Evolutionary conservation across 2,329 filamentous ascomycete species (phyloP), one percentile per base, ranked within the genome.

Genomic region (Ramularia collo-cygni): DNA sequence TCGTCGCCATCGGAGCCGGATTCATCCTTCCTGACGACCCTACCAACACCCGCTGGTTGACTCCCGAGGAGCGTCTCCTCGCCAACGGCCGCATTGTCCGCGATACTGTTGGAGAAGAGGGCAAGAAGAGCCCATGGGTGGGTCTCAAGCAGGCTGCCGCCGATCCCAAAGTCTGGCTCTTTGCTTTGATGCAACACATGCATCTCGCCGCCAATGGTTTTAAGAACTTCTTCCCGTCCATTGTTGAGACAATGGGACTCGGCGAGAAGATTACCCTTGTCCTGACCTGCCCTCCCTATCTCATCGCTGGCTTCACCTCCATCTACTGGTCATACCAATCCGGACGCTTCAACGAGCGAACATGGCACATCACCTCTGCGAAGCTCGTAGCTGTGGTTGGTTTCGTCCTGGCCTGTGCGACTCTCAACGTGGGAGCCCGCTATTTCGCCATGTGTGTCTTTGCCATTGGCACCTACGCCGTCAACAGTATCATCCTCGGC

Each of bases 21-120:
- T 77, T 76, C 50, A 62, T 85, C 19, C 65, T 87, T 10, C 81
- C 81, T 0, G 76, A 85, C 55, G 83, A 83, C 47, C 82, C 82
- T 2, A 39, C 43, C n/a, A 37, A 44, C 8, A 68, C 68, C 0
- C 56, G 57, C 6, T 72, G 71, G 57, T 62, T 75, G 31, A 68
- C 55, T 2, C 59, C 61, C 1, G 65, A 69, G 14, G 71, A 76
- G 30, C 48, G 48, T 6, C 19, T 35, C 27, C 58, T 75, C 4
- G 69, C 71, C 2, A 65, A 71, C 42, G 55, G 55, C 15, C 66
- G 71, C 28, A 70, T 72, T 59, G 66, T 69, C 35, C 63, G 65
- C 35, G 74, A 78, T 45, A 74, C 71, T 5, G 65, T 75, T 6
- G 68, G 69, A 18, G 69, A 69, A 18, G 54, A 65, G 15, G 58